Percentiles rank a stretch among this genome's conserved stretches.
Evolutionary conservation across 805 yeast genomes (phyloP).

Genomic region (Nematodospora valgi): DNA sequence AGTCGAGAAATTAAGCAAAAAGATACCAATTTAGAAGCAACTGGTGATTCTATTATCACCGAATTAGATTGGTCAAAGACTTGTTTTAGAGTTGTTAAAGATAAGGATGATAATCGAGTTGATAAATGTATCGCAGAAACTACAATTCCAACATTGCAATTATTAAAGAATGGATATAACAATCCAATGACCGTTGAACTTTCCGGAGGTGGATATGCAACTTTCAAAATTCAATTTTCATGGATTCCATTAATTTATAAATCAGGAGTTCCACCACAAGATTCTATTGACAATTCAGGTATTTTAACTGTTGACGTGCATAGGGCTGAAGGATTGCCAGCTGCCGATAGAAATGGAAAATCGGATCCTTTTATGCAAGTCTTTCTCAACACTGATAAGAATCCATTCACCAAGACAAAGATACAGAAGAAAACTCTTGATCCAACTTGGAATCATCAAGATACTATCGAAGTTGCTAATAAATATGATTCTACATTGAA

Average conservation of each 20-base stretch:
- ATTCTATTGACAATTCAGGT: constrained; percentile 75
- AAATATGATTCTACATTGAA: constrained; percentile 57
- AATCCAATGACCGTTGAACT: constrained; percentile 57
- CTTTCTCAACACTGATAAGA: constrained; percentile 59
- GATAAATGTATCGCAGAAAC: constrained; percentile 60
- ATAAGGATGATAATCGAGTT: constrained; percentile 50
- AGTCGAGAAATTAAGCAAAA: constrained; percentile 52
- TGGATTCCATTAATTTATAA: constrained; percentile 73
- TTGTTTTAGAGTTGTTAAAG: constrained; percentile 58
- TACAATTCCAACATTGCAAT: constrained; percentile 60
- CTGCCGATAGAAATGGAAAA: constrained; percentile 90
- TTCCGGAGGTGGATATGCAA: constrained; percentile 49
- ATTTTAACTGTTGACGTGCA: constrained; percentile 56
- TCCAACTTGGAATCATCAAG: constrained; percentile 85
- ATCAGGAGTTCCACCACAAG: constrained; percentile 63
- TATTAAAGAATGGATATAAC: constrained; percentile 63
- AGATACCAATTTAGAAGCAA: constrained; percentile 30
- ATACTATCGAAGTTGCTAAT: constrained; percentile 53
- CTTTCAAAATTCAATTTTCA: constrained; percentile 57
- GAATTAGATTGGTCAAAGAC: constrained; percentile 74
- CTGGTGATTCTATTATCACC: constrained; percentile 73
- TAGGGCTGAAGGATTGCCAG: constrained; percentile 63
- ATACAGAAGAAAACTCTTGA: constrained; percentile 80
- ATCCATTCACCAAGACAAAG: constrained; percentile 67
- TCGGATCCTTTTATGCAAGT: constrained; percentile 87